phyloP scores from a whole-genome alignment of 2,329 filamentous ascomycete species.

The Nigrograna mackinnonii region DNA sequence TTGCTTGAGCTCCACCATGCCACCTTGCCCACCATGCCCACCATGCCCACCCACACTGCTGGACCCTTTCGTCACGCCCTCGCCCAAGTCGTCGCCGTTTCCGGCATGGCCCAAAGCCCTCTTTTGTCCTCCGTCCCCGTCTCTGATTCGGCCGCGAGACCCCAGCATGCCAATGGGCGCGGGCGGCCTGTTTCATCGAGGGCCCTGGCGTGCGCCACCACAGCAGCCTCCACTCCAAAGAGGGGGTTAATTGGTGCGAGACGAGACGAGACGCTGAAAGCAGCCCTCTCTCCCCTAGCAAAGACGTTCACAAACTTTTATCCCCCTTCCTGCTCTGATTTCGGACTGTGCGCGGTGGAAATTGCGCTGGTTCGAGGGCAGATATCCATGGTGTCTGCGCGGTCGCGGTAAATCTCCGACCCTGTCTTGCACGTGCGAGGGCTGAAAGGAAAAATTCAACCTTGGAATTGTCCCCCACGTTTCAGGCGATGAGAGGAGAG shows the following conservation, averaged over 20 bases:
- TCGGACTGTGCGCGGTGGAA: constrained; percentile 5
- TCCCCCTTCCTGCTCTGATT: constrained; percentile 1
- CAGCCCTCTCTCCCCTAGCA: constrained; percentile 5
- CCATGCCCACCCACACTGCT: constrained; percentile 22
- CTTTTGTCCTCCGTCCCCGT: not conserved
- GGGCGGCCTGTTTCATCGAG: constrained; percentile 12
- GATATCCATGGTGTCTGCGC: too few relatives aligned
- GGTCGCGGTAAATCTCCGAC: constrained; percentile 19
- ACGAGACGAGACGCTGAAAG: not conserved
- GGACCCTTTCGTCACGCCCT: constrained; percentile 19
- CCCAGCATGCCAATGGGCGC: constrained; percentile 7
- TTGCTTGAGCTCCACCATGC: constrained; percentile 21
- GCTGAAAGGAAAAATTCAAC: constrained; percentile 14
- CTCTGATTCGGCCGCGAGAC: not conserved
- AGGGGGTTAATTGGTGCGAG: not conserved
- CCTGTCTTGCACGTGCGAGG: constrained; percentile 11
- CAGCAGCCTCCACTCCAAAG: constrained; percentile 2
- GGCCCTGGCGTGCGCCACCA: constrained; percentile 1
- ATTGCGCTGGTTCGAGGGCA: constrained; percentile 5
- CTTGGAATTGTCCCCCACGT: constrained; percentile 21
- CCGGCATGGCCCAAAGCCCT: constrained; percentile 10
- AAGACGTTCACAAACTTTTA: constrained; percentile 3
- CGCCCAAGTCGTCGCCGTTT: constrained; percentile 9
- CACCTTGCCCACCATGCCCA: too few relatives aligned
- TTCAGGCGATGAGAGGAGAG: constrained; percentile 18